Evolutionary conservation across 139 green algal species (phyloP).

Genomic region (Chlamydomonas eustigma): DNA sequence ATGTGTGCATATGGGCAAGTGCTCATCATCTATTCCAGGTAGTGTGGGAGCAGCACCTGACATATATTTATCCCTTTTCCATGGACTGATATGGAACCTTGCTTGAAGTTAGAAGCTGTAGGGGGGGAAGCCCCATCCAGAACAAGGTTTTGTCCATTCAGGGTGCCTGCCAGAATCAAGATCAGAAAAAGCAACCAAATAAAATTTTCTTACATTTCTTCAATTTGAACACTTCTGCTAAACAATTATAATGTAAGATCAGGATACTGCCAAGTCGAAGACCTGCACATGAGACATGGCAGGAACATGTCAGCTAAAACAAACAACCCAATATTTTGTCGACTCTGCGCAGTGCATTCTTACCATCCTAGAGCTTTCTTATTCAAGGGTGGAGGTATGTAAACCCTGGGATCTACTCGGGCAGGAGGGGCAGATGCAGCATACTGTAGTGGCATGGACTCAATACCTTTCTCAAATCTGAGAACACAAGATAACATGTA

Average conservation of each 20-base stretch:
- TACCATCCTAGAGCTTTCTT: slow-evolving; percentile 5
- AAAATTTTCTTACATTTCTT: background rate
- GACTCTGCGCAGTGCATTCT: background rate
- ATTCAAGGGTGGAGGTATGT: slow-evolving; percentile 10
- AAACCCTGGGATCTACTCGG: background rate
- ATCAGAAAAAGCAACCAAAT: background rate
- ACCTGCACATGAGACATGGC: background rate
- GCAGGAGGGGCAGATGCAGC: background rate
- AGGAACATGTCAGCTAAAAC: background rate
- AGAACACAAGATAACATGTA: background rate
- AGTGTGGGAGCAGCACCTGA: too few relatives aligned
- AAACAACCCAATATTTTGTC: background rate
- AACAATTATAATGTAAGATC: background rate
- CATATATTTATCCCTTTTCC: too few relatives aligned
- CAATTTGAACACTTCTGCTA: background rate
- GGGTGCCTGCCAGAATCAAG: slow-evolving; percentile 6
- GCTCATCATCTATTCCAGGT: too few relatives aligned
- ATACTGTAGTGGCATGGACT: slow-evolving; percentile 2
- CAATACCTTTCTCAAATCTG: slow-evolving; percentile 10
- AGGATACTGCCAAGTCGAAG: background rate
- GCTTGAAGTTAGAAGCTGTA: slow-evolving; percentile 9
- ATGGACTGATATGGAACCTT: too few relatives aligned
- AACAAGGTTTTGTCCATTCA: slow-evolving; percentile 11
- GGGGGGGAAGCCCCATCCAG: slow-evolving; percentile 2
- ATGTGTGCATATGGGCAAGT: too few relatives aligned